Evolutionary conservation across 1,284 basidiomycete species (phyloP).

Genomic region (Hymenochaete sp.): DNA sequence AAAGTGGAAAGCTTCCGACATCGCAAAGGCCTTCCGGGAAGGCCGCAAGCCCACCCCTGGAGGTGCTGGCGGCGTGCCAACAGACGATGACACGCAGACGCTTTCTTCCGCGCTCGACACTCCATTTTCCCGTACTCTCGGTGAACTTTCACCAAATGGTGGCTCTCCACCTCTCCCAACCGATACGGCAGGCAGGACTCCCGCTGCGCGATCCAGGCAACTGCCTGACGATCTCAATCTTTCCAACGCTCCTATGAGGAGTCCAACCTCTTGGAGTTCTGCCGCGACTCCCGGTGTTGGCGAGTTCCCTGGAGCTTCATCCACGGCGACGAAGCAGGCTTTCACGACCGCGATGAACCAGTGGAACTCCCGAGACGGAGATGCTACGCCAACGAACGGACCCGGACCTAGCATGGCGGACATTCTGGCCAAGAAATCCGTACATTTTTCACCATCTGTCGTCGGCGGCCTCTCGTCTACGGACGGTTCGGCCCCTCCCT

Average conservation of each 20-base stretch:
- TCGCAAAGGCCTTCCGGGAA: constrained; percentile 83
- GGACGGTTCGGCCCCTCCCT: constrained; percentile 26
- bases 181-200: constrained; percentile 4
- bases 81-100: not conserved
- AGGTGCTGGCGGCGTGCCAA: constrained; percentile 29
- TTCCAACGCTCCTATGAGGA: constrained; percentile 20
- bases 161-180: not conserved
- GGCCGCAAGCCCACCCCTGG: constrained; percentile 67
- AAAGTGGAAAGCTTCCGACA: constrained; percentile 90
- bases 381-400: not conserved
- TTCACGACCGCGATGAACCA: constrained; percentile 10
- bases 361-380: constrained; percentile 2
- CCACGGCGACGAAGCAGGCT: constrained; percentile 7
- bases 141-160: constrained; percentile 5
- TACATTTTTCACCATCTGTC: constrained; percentile 41
- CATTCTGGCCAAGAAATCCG: constrained; percentile 29
- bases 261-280: constrained; percentile 55
- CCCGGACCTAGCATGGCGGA: not conserved
- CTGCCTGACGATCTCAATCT: constrained; percentile 3
- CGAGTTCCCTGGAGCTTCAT: constrained; percentile 13
- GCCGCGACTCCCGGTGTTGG: constrained; percentile 49
- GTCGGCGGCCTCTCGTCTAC: constrained; percentile 26
- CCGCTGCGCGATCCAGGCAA: constrained; percentile 3
- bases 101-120: not conserved
- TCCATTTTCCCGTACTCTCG: constrained; percentile 1